Evolutionary conservation across 2,329 filamentous ascomycete species (phyloP), one percentile per base, ranked within the genome.

Genomic region (Neurospora sp.): DNA sequence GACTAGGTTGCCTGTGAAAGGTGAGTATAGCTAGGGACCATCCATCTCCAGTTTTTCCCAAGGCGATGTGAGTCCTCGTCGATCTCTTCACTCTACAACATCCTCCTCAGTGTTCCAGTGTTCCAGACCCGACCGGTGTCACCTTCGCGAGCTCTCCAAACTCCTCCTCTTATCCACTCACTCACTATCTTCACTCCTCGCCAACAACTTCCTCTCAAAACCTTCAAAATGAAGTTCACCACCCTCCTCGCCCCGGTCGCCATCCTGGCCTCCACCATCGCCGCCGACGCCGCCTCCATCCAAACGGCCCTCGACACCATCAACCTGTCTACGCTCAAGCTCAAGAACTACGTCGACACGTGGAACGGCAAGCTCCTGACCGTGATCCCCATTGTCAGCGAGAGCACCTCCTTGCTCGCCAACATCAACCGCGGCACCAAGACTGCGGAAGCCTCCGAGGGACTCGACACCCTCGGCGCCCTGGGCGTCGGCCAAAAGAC

Each of bases 361-460:
- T 84, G 81, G 81, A 72, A 77, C 8, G 81, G 82, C 71, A 76
- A 76, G 66, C 72, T 82, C 2, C 70, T 83, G 12, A 77, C 78
- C 46, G 77, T 79, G 0, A 66, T 83, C 1, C 80, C 81, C 70
- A 83, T 86, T 72, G 75, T 81, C 67, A 68, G 75, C 68, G 74
- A 80, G 69, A 82, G 81, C 5, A 75, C 79, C 6, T 69, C 72
- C 10, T 80, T 85, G 1, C 79, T 85, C 37, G 28, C 72, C 12
- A 75, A 78, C 67, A 81, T 84, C 72, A 78, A 82, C 52, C 70
- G 78, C 38, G 81, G 81, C 69, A 81, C 79, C 37, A 70, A 74
- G 23, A 74, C 75, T 2, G 83, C 83, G 72, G 67, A 79, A 11
- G 67, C 73, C 0, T 83, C 82, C 8, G 78, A 72, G n/a, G 71